These are phyloP conservation scores for Pythium sukuiense DNA, from an alignment of 352 stramenopile species.

Conservation along the genomic window DNA sequence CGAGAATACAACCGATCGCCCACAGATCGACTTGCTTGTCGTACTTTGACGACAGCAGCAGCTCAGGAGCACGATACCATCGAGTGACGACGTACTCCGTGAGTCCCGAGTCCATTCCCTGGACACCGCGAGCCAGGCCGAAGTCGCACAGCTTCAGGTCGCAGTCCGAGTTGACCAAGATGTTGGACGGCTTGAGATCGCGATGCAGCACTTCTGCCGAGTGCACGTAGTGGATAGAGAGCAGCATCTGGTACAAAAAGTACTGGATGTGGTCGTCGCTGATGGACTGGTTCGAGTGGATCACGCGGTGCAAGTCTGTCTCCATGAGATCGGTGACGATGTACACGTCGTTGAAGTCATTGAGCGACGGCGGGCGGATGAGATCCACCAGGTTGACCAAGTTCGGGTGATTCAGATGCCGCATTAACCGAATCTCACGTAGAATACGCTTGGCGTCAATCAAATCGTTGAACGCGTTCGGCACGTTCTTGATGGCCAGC, in stretches of 20 bases:
- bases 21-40: constrained; percentile 89
- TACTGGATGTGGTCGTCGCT: constrained; percentile 90
- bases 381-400: constrained; percentile 83
- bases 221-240: constrained; percentile 98
- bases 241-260: constrained; percentile 91
- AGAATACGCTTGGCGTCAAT: constrained; percentile 88
- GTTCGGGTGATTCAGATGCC: constrained; percentile 83
- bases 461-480: constrained; percentile 90
- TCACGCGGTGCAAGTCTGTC: constrained; percentile 91
- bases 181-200: constrained; percentile 88
- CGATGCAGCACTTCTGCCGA: constrained; percentile 93
- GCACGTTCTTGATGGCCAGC: constrained; percentile 96
- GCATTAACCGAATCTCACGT: constrained; percentile 88
- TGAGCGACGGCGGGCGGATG: constrained; percentile 71
- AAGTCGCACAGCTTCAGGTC: constrained; percentile 92
- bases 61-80: constrained; percentile 91
- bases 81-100: constrained; percentile 91
- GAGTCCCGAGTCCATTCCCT: constrained; percentile 76
- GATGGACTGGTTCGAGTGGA: constrained; percentile 83
- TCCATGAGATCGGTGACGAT: constrained; percentile 93
- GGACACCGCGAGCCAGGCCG: constrained; percentile 89
- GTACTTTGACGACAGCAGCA: constrained; percentile 91
- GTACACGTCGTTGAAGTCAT: constrained; percentile 91
- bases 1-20: constrained; percentile 87
- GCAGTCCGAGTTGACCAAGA: constrained; percentile 91